These are phyloP conservation scores for Boechera stricta DNA, from an alignment of 345 rosid species.

Conservation along the genomic window DNA sequence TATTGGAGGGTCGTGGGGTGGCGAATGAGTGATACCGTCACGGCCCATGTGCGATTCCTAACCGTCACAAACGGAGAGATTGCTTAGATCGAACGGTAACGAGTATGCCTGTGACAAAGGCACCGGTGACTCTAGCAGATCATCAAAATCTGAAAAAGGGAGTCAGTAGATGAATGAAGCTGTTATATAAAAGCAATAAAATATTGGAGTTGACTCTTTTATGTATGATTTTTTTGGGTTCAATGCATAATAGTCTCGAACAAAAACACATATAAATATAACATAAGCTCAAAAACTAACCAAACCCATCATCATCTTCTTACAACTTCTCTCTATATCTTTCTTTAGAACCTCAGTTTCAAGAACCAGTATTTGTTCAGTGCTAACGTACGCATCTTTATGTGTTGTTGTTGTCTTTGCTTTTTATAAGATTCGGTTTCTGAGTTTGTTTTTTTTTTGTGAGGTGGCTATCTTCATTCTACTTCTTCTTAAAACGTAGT, in stretches of 20 bases:
- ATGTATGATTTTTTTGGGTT: slow-evolving; percentile 28
- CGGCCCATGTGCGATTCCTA: slow-evolving; percentile 32
- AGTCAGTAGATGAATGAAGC: slow-evolving; percentile 45
- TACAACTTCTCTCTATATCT: slow-evolving; percentile 6
- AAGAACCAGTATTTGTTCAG: slow-evolving; percentile 27
- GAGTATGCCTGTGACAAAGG: slow-evolving; percentile 31
- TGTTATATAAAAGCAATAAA: slow-evolving; percentile 33
- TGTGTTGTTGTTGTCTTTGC: slow-evolving; percentile 34
- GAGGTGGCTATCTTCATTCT: slow-evolving; percentile 41
- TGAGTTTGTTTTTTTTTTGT: slow-evolving; percentile 12
- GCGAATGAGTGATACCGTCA: slow-evolving; percentile 38
- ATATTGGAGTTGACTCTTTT: slow-evolving; percentile 43
- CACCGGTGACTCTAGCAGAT: slow-evolving; percentile 34
- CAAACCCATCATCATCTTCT: slow-evolving; percentile 31
- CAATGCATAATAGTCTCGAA: slow-evolving; percentile 29
- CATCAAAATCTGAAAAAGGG: slow-evolving; percentile 30
- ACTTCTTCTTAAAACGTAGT: slow-evolving; percentile 37
- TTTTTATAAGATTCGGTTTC: slow-evolving; percentile 36
- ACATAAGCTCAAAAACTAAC: slow-evolving; percentile 34
- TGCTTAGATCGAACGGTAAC: slow-evolving; percentile 36
- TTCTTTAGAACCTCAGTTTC: slow-evolving; percentile 18
- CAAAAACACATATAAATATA: slow-evolving; percentile 35
- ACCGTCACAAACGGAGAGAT: neutral
- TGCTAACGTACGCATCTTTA: slow-evolving; percentile 14
- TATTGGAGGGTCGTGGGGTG: slow-evolving; percentile 45